phyloP scores from a whole-genome alignment of 768 basidiomycete genomes.

The Hirschioporus abietinus region DNA sequence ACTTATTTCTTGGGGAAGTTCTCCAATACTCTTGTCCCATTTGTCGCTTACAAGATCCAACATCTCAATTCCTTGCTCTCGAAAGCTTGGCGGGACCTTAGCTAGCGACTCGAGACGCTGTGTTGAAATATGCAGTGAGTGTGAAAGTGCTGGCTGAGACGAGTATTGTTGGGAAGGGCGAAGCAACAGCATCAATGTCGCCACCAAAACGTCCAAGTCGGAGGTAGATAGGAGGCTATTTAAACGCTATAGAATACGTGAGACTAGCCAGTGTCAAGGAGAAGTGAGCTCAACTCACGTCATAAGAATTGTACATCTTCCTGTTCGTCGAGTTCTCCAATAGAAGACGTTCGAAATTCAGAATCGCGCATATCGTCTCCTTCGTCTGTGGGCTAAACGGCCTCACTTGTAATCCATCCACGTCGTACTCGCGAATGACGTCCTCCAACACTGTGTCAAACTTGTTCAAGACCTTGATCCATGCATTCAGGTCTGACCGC shows the following conservation, averaged over 20 bases:
- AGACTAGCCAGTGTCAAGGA: slow-evolving; percentile 9
- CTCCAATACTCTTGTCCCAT: slow-evolving; percentile 47
- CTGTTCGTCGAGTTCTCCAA: slow-evolving; percentile 97
- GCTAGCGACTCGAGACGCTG: slow-evolving; percentile 78
- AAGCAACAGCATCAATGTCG: slow-evolving; percentile 79
- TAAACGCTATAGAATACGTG: slow-evolving; percentile 55
- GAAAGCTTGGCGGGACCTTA: slow-evolving; percentile 77
- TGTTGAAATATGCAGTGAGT: slow-evolving; percentile 76
- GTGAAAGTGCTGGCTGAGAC: slow-evolving; percentile 76
- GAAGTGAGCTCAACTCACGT: slow-evolving; percentile 55
- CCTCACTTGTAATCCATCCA: slow-evolving; percentile 79
- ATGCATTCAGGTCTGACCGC: slow-evolving; percentile 92
- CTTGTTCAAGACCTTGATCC: slow-evolving; percentile 94
- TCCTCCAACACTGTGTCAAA: slow-evolving; percentile 88
- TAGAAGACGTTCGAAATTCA: slow-evolving; percentile 83
- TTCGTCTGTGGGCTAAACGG: slow-evolving; percentile 74
- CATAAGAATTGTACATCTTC: slow-evolving; percentile 94
- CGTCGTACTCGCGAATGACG: slow-evolving; percentile 76
- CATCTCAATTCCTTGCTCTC: slow-evolving; percentile 75
- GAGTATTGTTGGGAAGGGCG: slow-evolving; percentile 96
- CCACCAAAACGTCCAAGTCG: slow-evolving; percentile 83
- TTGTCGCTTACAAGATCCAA: slow-evolving; percentile 63
- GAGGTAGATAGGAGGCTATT: slow-evolving; percentile 83
- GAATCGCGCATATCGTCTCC: slow-evolving; percentile 70
- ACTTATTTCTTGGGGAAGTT: slow-evolving; percentile 65